These are phyloP conservation scores for Agrocybe praecox DNA, from an alignment of 768 basidiomycete species.

Conservation along the genomic window DNA sequence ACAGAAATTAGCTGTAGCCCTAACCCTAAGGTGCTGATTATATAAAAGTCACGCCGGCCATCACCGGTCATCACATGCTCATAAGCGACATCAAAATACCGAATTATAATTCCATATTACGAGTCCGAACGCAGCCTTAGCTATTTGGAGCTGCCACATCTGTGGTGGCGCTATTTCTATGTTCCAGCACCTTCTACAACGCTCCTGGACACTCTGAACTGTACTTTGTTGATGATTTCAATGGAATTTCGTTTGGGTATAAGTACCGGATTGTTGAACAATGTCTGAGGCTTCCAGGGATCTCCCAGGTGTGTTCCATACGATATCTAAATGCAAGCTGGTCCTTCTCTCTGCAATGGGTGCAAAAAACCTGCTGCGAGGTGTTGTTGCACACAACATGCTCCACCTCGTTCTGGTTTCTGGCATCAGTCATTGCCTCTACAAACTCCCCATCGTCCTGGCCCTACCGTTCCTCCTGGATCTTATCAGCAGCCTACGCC, in stretches of 20 bases:
- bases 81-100: too few relatives aligned
- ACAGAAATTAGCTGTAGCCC: too few relatives aligned
- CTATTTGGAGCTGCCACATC: not conserved
- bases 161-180: not conserved
- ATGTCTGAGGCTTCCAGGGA: too few relatives aligned
- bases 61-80: too few relatives aligned
- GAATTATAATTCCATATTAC: too few relatives aligned
- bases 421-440: conserved; percentile 1
- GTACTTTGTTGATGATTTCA: not conserved
- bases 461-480: too few relatives aligned
- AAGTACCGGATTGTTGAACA: not conserved
- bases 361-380: not conserved
- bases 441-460: conserved; percentile 5
- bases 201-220: not conserved
- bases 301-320: too few relatives aligned
- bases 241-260: not conserved
- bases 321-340: not conserved
- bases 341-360: not conserved
- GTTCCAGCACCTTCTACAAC: not conserved
- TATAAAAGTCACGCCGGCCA: too few relatives aligned
- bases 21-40: too few relatives aligned
- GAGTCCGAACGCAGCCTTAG: too few relatives aligned
- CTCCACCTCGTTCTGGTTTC: not conserved
- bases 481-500: not conserved
- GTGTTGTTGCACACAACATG: not conserved